Evolutionary conservation across 2,329 filamentous ascomycete genomes (phyloP).

Genomic region (Coleophoma cylindrospora): DNA sequence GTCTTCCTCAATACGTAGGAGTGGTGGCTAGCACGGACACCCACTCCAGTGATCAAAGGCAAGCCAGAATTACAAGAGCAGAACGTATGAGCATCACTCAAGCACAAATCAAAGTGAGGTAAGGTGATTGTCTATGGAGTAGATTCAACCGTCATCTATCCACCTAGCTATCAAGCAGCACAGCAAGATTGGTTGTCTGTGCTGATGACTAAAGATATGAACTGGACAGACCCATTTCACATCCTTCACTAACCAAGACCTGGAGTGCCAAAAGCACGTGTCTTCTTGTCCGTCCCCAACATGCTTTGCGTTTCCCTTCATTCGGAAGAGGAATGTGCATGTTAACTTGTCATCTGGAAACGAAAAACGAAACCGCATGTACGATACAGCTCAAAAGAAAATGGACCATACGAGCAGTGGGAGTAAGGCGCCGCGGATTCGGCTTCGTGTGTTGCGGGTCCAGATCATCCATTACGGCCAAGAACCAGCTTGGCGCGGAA

Average conservation of each 20-base stretch:
- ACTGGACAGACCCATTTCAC: too few relatives aligned
- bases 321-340: conserved; percentile 10
- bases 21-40: too few relatives aligned
- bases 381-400: background rate
- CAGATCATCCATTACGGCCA: too few relatives aligned
- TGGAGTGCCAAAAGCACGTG: conserved; percentile 3
- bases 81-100: background rate
- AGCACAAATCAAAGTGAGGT: background rate
- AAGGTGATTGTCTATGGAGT: conserved; percentile 2
- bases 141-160: conserved; percentile 50
- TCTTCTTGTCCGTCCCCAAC: conserved; percentile 8
- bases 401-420: background rate
- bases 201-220: too few relatives aligned
- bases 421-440: conserved; percentile 21
- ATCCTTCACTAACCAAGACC: conserved; percentile 3
- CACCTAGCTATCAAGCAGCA: conserved; percentile 11
- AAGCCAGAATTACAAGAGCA: too few relatives aligned
- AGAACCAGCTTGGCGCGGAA: too few relatives aligned
- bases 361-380: conserved; percentile 17
- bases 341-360: conserved; percentile 4
- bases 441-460: conserved; percentile 19
- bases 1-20: too few relatives aligned
- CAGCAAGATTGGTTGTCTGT: too few relatives aligned
- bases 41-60: too few relatives aligned
- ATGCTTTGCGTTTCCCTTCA: conserved; percentile 6